Base-by-base conservation (phyloP, 1,284 basidiomycete species). In the Pterulicium gracile region DNA sequence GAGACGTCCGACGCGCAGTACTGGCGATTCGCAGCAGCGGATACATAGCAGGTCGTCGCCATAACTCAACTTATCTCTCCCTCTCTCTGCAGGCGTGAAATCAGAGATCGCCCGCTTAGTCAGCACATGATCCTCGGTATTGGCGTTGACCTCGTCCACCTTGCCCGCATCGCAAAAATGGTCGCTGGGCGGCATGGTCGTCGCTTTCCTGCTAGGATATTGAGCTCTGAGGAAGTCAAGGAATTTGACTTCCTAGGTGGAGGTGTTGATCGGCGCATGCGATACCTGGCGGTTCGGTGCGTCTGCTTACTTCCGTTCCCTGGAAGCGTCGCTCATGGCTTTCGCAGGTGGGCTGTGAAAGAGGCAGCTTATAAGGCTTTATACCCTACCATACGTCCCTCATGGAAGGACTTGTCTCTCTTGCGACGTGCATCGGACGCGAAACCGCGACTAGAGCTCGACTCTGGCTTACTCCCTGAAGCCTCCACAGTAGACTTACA, bases 291-390 rank as follows among this genome's bases (percentile, higher is more conserved):
- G 34, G 84, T 86, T 32, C 70, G 85, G 85, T 86, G 59, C 23
- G 71, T 55, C 41, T 48, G 18, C 42, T 17, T 12, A 13, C 14
- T 46, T 42, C 40, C 21, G 3, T 21, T 24, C 27, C 10, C 1
- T 24, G 21, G 3, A 10, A 7, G 7, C n/a, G 3, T 20, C 39
- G 4, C 36, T 55, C 42, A 47, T 39, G 14, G 43, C 47, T 24
- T 42, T 14, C 32, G 23, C 49, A 91, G 88, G 24, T 92, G 87
- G 87, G 75, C 81, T 41, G 70, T 86, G 24, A 96, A 96, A 58
- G 92, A 95, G 65, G 88, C 92, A 0, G 80, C 85, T 0, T 94
- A 92, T 68, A 95, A 96, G 61, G 88, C 92, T 0, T 57, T 92
- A 47, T 89, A 80, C 55, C 81, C 86, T 1, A 50, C 55, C 19